A percentile compares a stretch with the other conserved stretches of the same genome.
Evolutionary conservation across 257 asterid species (phyloP).

Genomic region (Plantago major): DNA sequence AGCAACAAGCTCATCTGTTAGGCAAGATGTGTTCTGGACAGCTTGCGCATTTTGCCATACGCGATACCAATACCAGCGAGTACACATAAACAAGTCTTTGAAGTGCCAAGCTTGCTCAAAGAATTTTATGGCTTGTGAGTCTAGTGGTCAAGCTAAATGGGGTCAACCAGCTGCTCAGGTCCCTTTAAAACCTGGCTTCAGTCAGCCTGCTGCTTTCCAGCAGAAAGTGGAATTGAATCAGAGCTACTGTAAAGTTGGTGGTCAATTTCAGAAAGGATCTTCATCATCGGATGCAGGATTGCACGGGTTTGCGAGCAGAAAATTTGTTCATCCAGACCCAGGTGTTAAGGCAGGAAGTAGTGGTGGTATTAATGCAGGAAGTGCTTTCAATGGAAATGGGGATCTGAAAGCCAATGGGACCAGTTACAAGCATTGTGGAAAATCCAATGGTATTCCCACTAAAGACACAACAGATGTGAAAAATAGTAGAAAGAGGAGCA

Average conservation of each 20-base stretch:
- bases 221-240: constrained; percentile 25
- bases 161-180: constrained; percentile 33
- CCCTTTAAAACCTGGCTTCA: constrained; percentile 24
- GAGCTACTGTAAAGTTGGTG: constrained; percentile 22
- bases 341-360: constrained; percentile 26
- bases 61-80: constrained; percentile 36
- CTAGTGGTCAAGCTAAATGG: constrained; percentile 34
- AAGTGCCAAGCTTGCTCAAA: constrained; percentile 48
- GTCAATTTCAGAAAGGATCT: constrained; percentile 21
- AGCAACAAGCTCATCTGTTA: constrained; percentile 25
- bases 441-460: constrained; percentile 24
- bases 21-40: constrained; percentile 46
- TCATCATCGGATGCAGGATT: constrained; percentile 29
- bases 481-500: constrained; percentile 43
- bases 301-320: constrained; percentile 26
- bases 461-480: constrained; percentile 22
- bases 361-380: constrained; percentile 22
- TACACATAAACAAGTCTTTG: constrained; percentile 26
- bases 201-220: constrained; percentile 23
- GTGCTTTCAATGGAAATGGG: constrained; percentile 26
- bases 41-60: constrained; percentile 54
- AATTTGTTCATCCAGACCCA: constrained; percentile 28
- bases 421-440: constrained; percentile 20
- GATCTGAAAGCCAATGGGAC: constrained; percentile 23
- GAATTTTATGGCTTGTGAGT: constrained; percentile 34